Percentiles rank a stretch among this genome's conserved stretches.
Evolutionary conservation across 495 filamentous ascomycete genomes (phyloP).

Genomic region (Glarea lozoyensis): DNA sequence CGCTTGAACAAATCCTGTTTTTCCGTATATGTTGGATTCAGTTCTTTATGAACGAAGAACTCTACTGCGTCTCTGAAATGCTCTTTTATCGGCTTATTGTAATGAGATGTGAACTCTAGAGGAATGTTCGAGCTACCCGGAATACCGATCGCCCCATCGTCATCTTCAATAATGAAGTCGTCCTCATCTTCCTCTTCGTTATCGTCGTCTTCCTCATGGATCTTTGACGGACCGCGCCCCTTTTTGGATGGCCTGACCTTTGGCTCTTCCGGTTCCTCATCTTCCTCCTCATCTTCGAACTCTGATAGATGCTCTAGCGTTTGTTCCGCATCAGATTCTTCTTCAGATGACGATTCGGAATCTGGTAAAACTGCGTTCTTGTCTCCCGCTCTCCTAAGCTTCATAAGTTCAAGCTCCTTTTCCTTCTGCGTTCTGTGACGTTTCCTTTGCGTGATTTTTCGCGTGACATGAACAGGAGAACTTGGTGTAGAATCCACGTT

Average conservation of each 20-base stretch:
- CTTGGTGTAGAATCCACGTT: no score
- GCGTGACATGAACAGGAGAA: no score
- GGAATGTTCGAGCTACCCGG: slow-evolving; percentile 55
- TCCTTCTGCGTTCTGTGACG: slow-evolving; percentile 18
- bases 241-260: not conserved
- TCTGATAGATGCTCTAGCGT: slow-evolving; percentile 20
- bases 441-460: no score
- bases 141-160: slow-evolving; percentile 51
- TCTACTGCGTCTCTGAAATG: slow-evolving; percentile 73
- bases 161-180: slow-evolving; percentile 64
- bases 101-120: slow-evolving; percentile 58
- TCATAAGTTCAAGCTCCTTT: slow-evolving; percentile 40
- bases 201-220: no score
- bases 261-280: slow-evolving; percentile 11
- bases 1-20: slow-evolving; percentile 56
- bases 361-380: slow-evolving; percentile 13
- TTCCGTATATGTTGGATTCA: slow-evolving; percentile 66
- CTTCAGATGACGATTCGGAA: slow-evolving; percentile 2
- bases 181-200: slow-evolving; percentile 35
- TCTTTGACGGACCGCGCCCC: not conserved
- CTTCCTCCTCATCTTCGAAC: slow-evolving; percentile 29
- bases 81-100: slow-evolving; percentile 59
- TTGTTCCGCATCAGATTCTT: slow-evolving; percentile 9
- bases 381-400: slow-evolving; percentile 47
- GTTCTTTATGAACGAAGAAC: slow-evolving; percentile 64